Evolutionary conservation across 169 alveolate species (phyloP).

Genomic region (Cyclospora cayetanensis): DNA sequence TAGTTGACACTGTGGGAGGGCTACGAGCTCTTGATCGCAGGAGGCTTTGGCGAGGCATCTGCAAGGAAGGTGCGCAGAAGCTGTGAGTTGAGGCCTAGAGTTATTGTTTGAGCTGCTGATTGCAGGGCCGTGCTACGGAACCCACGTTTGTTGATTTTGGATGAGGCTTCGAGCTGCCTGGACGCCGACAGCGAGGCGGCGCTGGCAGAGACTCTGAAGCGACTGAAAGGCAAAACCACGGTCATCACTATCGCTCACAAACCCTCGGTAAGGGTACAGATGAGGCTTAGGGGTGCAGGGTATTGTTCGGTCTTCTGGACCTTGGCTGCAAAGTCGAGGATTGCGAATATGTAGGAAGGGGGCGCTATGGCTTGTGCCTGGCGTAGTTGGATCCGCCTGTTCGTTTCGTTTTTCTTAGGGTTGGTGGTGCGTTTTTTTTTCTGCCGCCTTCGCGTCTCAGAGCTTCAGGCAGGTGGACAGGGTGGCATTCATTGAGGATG

Average conservation of each 20-base stretch:
- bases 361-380: too few relatives aligned
- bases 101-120: not conserved
- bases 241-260: constrained; percentile 52
- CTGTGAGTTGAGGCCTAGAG: not conserved
- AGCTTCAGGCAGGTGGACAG: constrained; percentile 18
- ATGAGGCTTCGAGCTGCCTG: constrained; percentile 96
- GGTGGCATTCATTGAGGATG: constrained; percentile 5
- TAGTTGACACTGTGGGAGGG: not conserved
- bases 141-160: constrained; percentile 89
- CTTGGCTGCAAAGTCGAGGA: too few relatives aligned
- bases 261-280: constrained; percentile 26
- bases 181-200: constrained; percentile 79
- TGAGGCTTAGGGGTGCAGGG: constrained; percentile 9
- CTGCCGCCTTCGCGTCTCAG: not conserved
- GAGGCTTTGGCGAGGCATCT: not conserved
- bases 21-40: not conserved
- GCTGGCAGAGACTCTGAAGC: constrained; percentile 25
- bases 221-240: constrained; percentile 8
- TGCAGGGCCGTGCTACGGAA: constrained; percentile 76
- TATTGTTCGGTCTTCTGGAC: too few relatives aligned
- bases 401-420: too few relatives aligned
- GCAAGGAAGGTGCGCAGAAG: not conserved
- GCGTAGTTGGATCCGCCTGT: too few relatives aligned
- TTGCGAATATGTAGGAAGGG: too few relatives aligned
- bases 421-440: too few relatives aligned